Evolutionary conservation across 495 filamentous ascomycete genomes (phyloP), one percentile per base, ranked within the genome.

Genomic region (Neurospora sp.): DNA sequence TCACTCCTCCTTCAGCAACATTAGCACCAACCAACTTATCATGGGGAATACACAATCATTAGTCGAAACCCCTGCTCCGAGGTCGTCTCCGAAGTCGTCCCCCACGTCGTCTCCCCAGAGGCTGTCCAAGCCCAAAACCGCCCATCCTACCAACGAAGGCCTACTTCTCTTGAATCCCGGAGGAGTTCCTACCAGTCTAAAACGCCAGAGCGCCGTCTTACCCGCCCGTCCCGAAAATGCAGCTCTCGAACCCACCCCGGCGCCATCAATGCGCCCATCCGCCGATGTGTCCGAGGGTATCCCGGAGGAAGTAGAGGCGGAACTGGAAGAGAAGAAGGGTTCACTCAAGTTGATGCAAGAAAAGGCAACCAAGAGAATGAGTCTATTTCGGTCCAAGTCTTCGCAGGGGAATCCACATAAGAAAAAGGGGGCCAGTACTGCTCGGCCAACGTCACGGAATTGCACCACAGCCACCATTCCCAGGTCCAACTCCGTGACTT

Each of bases 1-100:
- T 37, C 71, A 35, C 48, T 66, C 69, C 75, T 73, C 71, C 76
- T 59, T 18, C 71, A 70, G 73, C 76, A 44, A 27, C 23, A 18
- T 18, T 72, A 37, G 14, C 14, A 71, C 69, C 66, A 18, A 73
- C 42, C 39, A 54, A 71, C 46, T 16, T 74, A 77, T 54, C 75
- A 86, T 86, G 85, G 85, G 85, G 70, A 86, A 86, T 75, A 77
- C 81, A 35, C 79, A 83, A 72, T 86, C 85, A 72, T 71, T 76
- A 46, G 84, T 86, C 78, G 78, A 66, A 66, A 66, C 27, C 54
- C 54, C 80, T 70, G 76, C 78, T 48, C 77, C 78, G 80, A 82
- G 76, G 75, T 72, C 79, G 72, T 76, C 81, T 31, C 23, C 23
- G 48, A 59, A 59, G 23, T 59, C 48, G 48, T 31, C 44, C 18